phyloP scores from a whole-genome alignment of 805 yeast species.

The Helenozyma rhizophorensis region DNA sequence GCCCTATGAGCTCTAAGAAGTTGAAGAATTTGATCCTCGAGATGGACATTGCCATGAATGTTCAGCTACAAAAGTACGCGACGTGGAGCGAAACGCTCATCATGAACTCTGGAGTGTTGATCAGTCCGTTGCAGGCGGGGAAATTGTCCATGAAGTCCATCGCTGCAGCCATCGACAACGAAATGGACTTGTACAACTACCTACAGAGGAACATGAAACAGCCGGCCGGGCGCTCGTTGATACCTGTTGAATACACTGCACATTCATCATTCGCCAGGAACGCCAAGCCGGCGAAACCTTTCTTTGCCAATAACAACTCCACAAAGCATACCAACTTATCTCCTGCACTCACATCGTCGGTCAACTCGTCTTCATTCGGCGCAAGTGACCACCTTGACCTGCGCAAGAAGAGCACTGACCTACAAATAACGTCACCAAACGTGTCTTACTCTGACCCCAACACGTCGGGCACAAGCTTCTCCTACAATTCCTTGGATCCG shows the following conservation, averaged over 20 bases:
- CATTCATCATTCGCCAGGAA: constrained; percentile 58
- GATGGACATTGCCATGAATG: constrained; percentile 82
- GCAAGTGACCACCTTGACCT: not conserved
- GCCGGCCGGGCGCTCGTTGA: constrained; percentile 40
- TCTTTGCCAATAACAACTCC: constrained; percentile 14
- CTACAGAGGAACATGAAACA: constrained; percentile 46
- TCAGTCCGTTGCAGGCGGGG: constrained; percentile 61
- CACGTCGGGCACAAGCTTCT: constrained; percentile 4
- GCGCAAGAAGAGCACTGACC: not conserved
- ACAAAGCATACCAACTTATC: no score
- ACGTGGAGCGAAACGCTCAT: constrained; percentile 80
- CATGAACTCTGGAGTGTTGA: constrained; percentile 78
- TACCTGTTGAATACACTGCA: constrained; percentile 66
- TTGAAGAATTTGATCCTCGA: constrained; percentile 78
- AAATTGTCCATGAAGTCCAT: constrained; percentile 69
- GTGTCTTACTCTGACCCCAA: not conserved
- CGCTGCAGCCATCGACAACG: constrained; percentile 78
- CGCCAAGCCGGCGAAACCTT: constrained; percentile 28
- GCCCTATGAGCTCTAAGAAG: constrained; percentile 73
- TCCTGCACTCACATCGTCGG: no score
- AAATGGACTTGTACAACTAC: constrained; percentile 71
- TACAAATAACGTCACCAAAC: not conserved
- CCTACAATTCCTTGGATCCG: constrained; percentile 32
- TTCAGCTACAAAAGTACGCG: constrained; percentile 85
- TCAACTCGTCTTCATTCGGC: no score